Conservation (phyloP, 2,329 filamentous ascomycete genomes). For the Rhynchosporium graminicola region DNA sequence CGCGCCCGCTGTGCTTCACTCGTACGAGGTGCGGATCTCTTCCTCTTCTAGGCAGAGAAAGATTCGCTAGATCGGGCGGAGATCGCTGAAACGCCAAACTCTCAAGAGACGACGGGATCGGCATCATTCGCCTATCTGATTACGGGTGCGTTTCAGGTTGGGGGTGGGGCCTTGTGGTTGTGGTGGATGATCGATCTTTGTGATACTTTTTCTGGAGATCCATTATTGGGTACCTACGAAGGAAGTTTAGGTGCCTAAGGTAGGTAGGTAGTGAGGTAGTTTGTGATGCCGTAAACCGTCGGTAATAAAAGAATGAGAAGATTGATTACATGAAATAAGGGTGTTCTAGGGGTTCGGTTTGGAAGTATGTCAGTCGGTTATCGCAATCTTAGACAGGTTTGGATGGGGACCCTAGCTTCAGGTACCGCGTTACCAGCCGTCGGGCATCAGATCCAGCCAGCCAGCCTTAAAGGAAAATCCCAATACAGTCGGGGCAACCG, state of each 20-base stretch:
- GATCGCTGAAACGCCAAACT: neutral
- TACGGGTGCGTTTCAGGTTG: conserved; percentile 17
- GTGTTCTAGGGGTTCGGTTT: neutral
- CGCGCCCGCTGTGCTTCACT: neutral
- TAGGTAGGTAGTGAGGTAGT: neutral
- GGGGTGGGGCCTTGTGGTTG: neutral
- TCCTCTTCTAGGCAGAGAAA: neutral
- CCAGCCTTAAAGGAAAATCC: conserved; percentile 1
- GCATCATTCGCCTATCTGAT: conserved; percentile 22
- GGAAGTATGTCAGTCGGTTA: neutral
- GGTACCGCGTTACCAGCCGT: conserved; percentile 9
- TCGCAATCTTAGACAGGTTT: conserved; percentile 2
- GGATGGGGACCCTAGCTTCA: neutral
- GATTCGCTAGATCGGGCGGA: conserved; percentile 1
- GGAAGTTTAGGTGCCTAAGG: neutral
- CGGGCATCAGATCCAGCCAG: neutral
- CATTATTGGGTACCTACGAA: too few species aligned
- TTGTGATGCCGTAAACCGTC: too few species aligned
- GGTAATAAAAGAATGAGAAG: neutral
- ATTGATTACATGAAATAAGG: neutral
- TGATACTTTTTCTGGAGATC: neutral
- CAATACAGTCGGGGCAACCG: neutral
- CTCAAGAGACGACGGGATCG: conserved; percentile 8
- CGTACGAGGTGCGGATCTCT: conserved; percentile 11
- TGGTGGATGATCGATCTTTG: neutral